Percentiles rank a stretch among this genome's conserved stretches.
phyloP scores from a whole-genome alignment of 805 yeast species.

The Yarrowia yakushimensis region DNA sequence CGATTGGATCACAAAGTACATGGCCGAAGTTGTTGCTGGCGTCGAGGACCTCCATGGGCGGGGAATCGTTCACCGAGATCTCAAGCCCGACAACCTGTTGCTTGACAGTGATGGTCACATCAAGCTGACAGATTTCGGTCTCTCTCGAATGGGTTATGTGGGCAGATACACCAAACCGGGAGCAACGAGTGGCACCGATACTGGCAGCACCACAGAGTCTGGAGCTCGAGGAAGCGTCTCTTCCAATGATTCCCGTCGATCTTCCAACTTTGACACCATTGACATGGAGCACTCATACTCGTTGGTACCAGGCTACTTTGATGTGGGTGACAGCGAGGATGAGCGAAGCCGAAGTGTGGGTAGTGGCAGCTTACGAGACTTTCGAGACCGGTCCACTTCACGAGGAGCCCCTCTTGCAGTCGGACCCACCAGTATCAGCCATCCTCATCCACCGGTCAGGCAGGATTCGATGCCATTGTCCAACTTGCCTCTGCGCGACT shows the following conservation, averaged over 20 bases:
- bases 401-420: not conserved
- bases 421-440: not conserved
- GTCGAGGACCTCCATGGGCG: constrained; percentile 82
- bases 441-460: not conserved
- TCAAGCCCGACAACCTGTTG: constrained; percentile 89
- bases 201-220: constrained; percentile 1
- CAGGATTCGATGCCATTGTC: constrained; percentile 4
- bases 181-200: not conserved
- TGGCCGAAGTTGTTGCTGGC: constrained; percentile 87
- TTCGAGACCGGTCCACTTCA: not conserved
- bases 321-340: not conserved
- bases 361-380: not conserved
- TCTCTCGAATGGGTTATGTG: constrained; percentile 82
- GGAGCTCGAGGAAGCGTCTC: constrained; percentile 7
- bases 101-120: constrained; percentile 86
- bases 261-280: constrained; percentile 17
- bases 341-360: constrained; percentile 4
- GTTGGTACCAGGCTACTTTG: constrained; percentile 14
- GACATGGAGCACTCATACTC: constrained; percentile 20
- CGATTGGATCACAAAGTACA: constrained; percentile 74
- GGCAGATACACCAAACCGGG: constrained; percentile 55
- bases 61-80: constrained; percentile 91
- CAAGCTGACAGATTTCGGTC: constrained; percentile 92
- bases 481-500: constrained; percentile 68
- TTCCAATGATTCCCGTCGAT: constrained; percentile 16